These are phyloP conservation scores for Diutina sp. DNA, from an alignment of 1,139 yeast genomes.

Conservation along the genomic window DNA sequence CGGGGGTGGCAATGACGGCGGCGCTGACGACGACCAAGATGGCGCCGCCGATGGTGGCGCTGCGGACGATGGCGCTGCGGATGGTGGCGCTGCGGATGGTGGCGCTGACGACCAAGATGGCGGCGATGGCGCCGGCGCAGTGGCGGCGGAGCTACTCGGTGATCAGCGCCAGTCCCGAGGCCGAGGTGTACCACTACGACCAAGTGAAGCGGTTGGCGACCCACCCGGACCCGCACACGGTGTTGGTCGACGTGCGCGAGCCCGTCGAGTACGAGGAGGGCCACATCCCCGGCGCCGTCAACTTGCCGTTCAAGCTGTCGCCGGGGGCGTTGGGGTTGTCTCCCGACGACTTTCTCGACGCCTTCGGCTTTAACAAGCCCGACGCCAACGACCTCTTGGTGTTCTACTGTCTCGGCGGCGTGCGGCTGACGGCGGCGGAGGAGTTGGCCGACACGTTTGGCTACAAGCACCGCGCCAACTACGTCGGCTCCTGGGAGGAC, in stretches of 20 bases:
- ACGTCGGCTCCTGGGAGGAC: conserved; percentile 76
- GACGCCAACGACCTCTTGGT: conserved; percentile 55
- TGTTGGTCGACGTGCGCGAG: conserved; percentile 84
- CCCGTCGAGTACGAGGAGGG: conserved; percentile 68
- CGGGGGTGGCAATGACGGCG: neutral
- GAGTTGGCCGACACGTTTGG: conserved; percentile 87
- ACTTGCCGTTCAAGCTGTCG: conserved; percentile 79
- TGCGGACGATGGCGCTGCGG: neutral
- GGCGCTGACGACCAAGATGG: neutral
- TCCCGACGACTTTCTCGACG: conserved; percentile 65
- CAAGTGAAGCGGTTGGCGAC: conserved; percentile 37
- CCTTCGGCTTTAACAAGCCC: conserved; percentile 83
- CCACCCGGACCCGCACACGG: conserved; percentile 27
- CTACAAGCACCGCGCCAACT: conserved; percentile 63
- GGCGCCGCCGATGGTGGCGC: neutral
- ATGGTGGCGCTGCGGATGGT: neutral
- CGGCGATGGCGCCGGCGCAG: neutral
- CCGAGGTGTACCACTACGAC: conserved; percentile 43
- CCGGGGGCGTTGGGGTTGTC: conserved; percentile 88
- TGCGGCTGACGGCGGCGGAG: conserved; percentile 84
- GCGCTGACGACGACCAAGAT: neutral
- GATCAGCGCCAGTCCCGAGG: conserved; percentile 14
- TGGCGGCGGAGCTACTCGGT: neutral
- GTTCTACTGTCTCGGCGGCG: conserved; percentile 89
- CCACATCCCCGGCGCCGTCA: conserved; percentile 71